phyloP scores from a whole-genome alignment of 225 moss, liverwort and hornwort species.

The Pleurozium schreberi region DNA sequence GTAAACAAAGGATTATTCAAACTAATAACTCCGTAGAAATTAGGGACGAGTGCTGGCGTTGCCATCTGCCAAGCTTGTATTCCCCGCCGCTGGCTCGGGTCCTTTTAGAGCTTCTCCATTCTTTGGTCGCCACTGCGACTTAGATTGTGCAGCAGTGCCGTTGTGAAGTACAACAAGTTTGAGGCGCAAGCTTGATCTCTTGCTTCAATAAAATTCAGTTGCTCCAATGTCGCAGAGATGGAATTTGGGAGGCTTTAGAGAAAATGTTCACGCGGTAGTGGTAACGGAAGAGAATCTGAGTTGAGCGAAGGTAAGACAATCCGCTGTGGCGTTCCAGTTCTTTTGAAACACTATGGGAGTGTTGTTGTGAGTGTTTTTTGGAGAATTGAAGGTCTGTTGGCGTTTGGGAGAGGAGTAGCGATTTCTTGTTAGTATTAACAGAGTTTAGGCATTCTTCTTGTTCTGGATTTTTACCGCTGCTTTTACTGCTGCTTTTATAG shows the following conservation, averaged over 20 bases:
- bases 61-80: constrained; percentile 6
- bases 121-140: not conserved
- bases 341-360: not conserved
- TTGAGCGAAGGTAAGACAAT: not conserved
- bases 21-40: not conserved
- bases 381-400: not conserved
- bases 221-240: not conserved
- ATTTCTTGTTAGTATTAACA: not conserved
- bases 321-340: not conserved
- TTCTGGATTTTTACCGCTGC: not conserved
- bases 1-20: not conserved
- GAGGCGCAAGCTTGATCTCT: not conserved
- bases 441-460: not conserved
- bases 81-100: not conserved
- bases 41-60: not conserved
- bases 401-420: not conserved
- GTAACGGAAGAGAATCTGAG: not conserved
- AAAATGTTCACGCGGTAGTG: not conserved
- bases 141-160: too few relatives aligned
- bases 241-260: not conserved
- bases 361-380: not conserved
- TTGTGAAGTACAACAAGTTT: not conserved
- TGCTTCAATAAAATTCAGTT: not conserved
- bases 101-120: not conserved
- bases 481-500: not conserved